phyloP scores from a whole-genome alignment of 2,329 filamentous ascomycete genomes.

The Microthyrium microscopicum region DNA sequence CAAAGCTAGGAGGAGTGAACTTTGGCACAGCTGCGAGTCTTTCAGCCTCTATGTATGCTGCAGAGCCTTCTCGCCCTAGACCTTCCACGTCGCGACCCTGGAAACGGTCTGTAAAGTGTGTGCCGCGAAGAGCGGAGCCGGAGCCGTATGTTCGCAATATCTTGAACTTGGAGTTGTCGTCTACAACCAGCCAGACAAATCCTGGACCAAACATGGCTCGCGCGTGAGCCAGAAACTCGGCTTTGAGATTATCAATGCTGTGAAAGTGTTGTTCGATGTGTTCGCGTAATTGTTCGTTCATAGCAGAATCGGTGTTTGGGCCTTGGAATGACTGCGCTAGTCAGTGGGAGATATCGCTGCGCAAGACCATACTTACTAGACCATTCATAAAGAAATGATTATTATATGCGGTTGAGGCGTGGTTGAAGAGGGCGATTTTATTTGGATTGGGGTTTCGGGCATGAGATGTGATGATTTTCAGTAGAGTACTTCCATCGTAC shows the following conservation, averaged over 20 bases:
- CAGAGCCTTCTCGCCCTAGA: neutral
- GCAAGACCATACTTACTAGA: constrained; percentile 19
- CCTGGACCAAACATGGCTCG: constrained; percentile 90
- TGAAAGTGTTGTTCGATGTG: constrained; percentile 53
- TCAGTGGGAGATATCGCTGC: neutral
- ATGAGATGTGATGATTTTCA: no score
- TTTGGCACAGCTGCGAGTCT: no score
- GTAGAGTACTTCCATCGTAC: no score
- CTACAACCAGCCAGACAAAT: constrained; percentile 79
- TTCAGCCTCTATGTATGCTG: constrained; percentile 8
- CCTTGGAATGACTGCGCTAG: no score
- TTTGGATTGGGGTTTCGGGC: no score
- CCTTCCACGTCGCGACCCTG: constrained; percentile 38
- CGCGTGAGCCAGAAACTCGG: constrained; percentile 66
- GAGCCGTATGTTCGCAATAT: constrained; percentile 83
- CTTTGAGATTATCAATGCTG: constrained; percentile 64
- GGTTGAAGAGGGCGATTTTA: constrained; percentile 74
- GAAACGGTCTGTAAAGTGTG: constrained; percentile 66
- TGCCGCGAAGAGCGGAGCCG: constrained; percentile 71
- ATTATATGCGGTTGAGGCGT: constrained; percentile 93
- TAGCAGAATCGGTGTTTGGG: no score
- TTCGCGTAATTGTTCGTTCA: no score
- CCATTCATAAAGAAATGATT: constrained; percentile 67
- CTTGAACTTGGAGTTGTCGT: constrained; percentile 26
- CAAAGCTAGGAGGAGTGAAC: no score